phyloP scores from a whole-genome alignment of 495 filamentous ascomycete genomes.

The Evansstolkia leycettana region DNA sequence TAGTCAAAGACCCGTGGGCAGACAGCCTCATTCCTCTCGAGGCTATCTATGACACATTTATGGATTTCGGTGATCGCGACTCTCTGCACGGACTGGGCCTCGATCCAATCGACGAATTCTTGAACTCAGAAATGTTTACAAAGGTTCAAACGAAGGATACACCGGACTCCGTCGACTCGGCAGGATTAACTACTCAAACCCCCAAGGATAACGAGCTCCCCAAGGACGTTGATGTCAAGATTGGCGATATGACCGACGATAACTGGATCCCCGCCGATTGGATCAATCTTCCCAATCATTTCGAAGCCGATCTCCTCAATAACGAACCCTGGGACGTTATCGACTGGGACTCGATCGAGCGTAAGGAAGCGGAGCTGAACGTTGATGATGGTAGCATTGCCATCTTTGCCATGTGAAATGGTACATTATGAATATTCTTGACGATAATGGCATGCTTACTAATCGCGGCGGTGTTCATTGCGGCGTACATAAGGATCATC shows the following conservation, averaged over 20 bases:
- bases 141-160: conserved; percentile 27
- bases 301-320: conserved; percentile 10
- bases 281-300: conserved; percentile 16
- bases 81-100: conserved; percentile 16
- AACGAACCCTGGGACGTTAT: conserved; percentile 18
- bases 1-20: conserved; percentile 27
- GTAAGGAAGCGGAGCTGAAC: conserved; percentile 11
- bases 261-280: conserved; percentile 22
- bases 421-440: neutral
- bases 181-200: conserved; percentile 21
- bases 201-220: conserved; percentile 20
- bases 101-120: conserved; percentile 28
- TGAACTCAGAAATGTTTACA: conserved; percentile 32
- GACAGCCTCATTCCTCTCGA: conserved; percentile 29
- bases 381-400: conserved; percentile 14
- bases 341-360: conserved; percentile 21
- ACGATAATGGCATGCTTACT: neutral
- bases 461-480: too few relatives aligned
- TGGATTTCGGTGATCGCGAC: conserved; percentile 15
- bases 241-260: conserved; percentile 10
- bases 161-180: conserved; percentile 25
- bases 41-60: conserved; percentile 30
- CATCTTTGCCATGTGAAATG: conserved; percentile 15
- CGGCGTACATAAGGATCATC: too few relatives aligned
- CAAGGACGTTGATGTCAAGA: conserved; percentile 5